A percentile compares a stretch with the other conserved stretches of the same genome.
Evolutionary conservation across 371 early-diverging fungal genomes (phyloP).

Genomic region (Batrachochytrium dendrobatidis): DNA sequence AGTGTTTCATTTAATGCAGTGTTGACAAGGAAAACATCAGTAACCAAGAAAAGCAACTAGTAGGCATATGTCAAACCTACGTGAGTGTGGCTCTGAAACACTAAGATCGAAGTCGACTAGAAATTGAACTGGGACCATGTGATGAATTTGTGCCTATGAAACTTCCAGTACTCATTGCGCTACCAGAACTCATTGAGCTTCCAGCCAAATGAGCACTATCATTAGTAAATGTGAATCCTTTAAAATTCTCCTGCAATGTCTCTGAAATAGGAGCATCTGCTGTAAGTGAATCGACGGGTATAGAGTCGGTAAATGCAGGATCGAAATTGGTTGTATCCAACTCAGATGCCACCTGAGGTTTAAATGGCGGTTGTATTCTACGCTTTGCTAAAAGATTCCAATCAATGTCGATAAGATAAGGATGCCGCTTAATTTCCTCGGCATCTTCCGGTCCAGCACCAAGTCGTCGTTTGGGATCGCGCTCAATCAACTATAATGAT

Average conservation of each 20-base stretch:
- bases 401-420: constrained; percentile 57
- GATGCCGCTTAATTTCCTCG: constrained; percentile 56
- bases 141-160: no score
- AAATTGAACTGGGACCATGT: no score
- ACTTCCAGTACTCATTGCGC: neutral
- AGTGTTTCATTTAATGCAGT: no score
- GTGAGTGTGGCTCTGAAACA: no score
- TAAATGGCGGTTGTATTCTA: constrained; percentile 48
- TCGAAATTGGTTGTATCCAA: constrained; percentile 80
- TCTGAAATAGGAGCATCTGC: constrained; percentile 22
- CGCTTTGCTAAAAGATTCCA: constrained; percentile 63
- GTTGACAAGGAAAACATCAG: no score
- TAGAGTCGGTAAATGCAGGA: constrained; percentile 37
- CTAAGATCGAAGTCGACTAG: no score
- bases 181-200: neutral
- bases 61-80: no score
- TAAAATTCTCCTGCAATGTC: constrained; percentile 32
- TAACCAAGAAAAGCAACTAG: no score
- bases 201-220: neutral
- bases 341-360: constrained; percentile 45
- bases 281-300: constrained; percentile 33
- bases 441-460: constrained; percentile 54
- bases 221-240: constrained; percentile 30
- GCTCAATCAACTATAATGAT: constrained; percentile 50
- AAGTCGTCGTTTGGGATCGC: constrained; percentile 56